These are phyloP conservation scores for barrel medic (Medicago truncatula) DNA, from an alignment of 306 rosid species.

Conservation along the genomic window MtrunA17r5.0-ANR NC_053049.1:34143001-34143500, in stretches of 20 bases:
- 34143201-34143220: constrained; percentile 56
- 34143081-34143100: constrained; percentile 3
- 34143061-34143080: background rate
- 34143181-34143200: constrained; percentile 39
- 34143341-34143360: background rate
- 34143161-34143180: constrained; percentile 18
- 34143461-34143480: too few relatives aligned
- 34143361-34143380: background rate
- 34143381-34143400: too few relatives aligned
- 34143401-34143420: too few relatives aligned
- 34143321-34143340: background rate
- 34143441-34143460: too few relatives aligned
- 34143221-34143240: constrained; percentile 71
- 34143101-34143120: background rate
- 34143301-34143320: background rate
- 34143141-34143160: background rate
- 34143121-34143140: background rate
- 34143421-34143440: too few relatives aligned
- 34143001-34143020: constrained; percentile 74
- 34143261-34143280: constrained; percentile 77
- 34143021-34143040: constrained; percentile 86
- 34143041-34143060: constrained; percentile 53
- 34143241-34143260: constrained; percentile 82
- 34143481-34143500: too few relatives aligned
- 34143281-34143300: background rate